Conservation (phyloP, 2,329 filamentous ascomycete genomes). For the Trichoderma koningiopsis region DNA sequence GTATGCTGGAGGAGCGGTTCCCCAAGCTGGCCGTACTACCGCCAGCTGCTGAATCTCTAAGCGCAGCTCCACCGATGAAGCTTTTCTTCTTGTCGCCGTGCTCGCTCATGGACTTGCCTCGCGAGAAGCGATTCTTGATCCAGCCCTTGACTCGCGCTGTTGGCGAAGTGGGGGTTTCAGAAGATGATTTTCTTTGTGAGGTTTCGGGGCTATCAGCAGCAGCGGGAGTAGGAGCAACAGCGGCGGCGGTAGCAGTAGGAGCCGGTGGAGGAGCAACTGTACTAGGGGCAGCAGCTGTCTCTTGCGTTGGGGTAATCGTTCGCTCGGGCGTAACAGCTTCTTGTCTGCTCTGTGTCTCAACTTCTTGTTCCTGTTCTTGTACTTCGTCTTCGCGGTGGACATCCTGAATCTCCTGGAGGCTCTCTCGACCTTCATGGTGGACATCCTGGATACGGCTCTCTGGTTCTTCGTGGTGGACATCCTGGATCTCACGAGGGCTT, state of each 20-base stretch:
- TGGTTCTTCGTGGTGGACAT: neutral
- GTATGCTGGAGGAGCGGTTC: slow-evolving; percentile 46
- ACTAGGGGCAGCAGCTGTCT: neutral
- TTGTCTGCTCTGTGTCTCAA: slow-evolving; percentile 6
- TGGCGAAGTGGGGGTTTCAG: slow-evolving; percentile 35
- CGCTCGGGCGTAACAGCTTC: neutral
- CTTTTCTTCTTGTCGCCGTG: slow-evolving; percentile 42
- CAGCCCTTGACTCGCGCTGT: slow-evolving; percentile 53
- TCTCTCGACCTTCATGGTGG: too few species aligned
- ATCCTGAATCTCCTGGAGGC: neutral
- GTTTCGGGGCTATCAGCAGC: neutral
- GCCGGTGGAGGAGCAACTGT: neutral
- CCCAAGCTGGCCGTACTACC: slow-evolving; percentile 50
- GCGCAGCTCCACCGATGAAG: slow-evolving; percentile 55
- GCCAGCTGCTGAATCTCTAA: slow-evolving; percentile 47
- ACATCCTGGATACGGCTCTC: neutral
- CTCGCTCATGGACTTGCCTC: slow-evolving; percentile 45
- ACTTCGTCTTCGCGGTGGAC: neutral
- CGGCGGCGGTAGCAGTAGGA: neutral
- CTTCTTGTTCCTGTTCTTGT: neutral
- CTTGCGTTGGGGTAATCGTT: neutral
- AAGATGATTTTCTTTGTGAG: slow-evolving; percentile 2
- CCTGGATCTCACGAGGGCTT: neutral
- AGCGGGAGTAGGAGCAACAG: neutral
- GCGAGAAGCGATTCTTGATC: slow-evolving; percentile 57